Conservation (phyloP, 345 rosid species). For the Jatropha curcas region DNA sequence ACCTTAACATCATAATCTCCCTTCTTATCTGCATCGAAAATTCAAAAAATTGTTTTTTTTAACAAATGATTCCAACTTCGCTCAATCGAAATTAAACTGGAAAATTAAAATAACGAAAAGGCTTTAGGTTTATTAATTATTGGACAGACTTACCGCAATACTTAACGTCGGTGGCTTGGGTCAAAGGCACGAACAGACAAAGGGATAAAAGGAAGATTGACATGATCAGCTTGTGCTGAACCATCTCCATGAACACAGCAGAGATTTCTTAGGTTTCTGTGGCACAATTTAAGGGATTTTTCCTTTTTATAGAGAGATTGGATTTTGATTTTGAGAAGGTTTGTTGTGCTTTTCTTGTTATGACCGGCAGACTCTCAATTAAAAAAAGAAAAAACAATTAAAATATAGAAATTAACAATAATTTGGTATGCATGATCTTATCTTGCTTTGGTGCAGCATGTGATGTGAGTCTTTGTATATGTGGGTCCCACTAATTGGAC, state of each 20-base stretch:
- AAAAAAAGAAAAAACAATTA: no score
- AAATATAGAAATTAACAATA: no score
- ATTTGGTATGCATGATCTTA: not conserved
- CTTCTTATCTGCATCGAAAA: slow-evolving; percentile 33
- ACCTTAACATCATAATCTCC: slow-evolving; percentile 42
- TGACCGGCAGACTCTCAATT: no score
- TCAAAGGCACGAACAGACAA: slow-evolving; percentile 27
- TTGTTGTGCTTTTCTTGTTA: no score
- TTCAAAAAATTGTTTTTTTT: not conserved
- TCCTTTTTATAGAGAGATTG: not conserved
- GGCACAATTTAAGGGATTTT: not conserved
- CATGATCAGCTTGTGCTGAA: not conserved
- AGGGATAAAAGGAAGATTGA: slow-evolving; percentile 15
- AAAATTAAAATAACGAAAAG: not conserved
- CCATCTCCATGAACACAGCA: not conserved
- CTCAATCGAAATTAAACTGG: not conserved
- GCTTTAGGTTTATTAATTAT: not conserved
- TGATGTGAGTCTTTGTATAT: not conserved
- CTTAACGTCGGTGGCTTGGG: slow-evolving; percentile 33
- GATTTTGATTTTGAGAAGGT: not conserved
- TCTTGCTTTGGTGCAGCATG: not conserved
- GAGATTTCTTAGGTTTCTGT: not conserved
- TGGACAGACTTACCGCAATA: slow-evolving; percentile 44
- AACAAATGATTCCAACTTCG: no score
- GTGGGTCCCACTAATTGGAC: not conserved